Percentiles rank a stretch among this genome's conserved stretches.
phyloP scores from a whole-genome alignment of 1,284 basidiomycete genomes.

The Volvariella surrecta region DNA sequence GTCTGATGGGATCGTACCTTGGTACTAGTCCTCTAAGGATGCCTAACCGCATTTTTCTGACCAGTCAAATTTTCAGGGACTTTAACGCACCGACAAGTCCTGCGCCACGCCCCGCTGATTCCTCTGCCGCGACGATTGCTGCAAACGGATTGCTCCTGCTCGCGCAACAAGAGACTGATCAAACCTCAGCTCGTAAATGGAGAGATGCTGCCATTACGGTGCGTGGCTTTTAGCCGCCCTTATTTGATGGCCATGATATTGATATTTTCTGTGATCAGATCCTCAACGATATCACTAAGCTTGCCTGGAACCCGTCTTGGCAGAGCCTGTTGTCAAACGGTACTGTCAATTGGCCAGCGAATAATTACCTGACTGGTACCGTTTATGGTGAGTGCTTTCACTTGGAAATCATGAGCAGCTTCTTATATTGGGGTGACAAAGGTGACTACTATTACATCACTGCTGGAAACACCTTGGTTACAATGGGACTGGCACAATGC shows the following conservation, averaged over 20 bases:
- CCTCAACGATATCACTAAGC: constrained; percentile 36
- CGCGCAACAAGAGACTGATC: constrained; percentile 37
- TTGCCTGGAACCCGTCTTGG: constrained; percentile 52
- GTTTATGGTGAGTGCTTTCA: constrained; percentile 42
- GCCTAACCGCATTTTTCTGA: background rate
- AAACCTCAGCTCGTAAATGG: constrained; percentile 33
- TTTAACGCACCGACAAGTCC: constrained; percentile 53
- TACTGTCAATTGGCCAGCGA: constrained; percentile 49
- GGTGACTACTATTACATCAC: constrained; percentile 39
- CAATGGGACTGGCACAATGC: constrained; percentile 27
- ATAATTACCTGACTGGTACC: constrained; percentile 53
- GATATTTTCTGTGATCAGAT: constrained; percentile 25
- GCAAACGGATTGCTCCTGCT: constrained; percentile 50
- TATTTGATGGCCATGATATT: background rate
- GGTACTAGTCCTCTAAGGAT: constrained; percentile 26
- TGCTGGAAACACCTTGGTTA: constrained; percentile 33
- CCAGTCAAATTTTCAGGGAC: constrained; percentile 40
- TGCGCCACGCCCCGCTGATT: constrained; percentile 48
- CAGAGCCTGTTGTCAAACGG: constrained; percentile 59
- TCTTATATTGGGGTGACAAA: constrained; percentile 10
- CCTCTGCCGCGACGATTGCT: constrained; percentile 56
- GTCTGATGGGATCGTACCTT: constrained; percentile 50
- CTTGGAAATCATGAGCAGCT: background rate
- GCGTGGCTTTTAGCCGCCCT: constrained; percentile 6
- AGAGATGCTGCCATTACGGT: constrained; percentile 41